A percentile compares a stretch with the other conserved stretches of the same genome.
These are phyloP conservation scores for Fusarium torreyae DNA, from an alignment of 2,329 filamentous ascomycete species.

Conservation along the genomic window DNA sequence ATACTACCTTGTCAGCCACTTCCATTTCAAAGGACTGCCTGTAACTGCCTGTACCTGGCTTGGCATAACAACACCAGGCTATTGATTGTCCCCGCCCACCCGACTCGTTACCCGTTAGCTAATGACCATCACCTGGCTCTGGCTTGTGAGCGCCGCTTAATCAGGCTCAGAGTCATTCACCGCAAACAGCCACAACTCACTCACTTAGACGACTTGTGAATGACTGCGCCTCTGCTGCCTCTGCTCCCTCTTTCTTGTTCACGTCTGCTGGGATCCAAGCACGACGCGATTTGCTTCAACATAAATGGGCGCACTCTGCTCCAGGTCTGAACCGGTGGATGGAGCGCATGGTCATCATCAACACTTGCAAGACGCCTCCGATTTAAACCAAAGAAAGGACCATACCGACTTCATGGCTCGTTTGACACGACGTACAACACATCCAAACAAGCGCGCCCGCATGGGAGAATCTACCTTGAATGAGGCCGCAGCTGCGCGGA, in stretches of 20 bases:
- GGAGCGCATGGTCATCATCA: conserved; percentile 21
- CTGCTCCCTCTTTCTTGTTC: conserved; percentile 9
- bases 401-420: conserved; percentile 29
- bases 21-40: no score
- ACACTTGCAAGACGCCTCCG: conserved; percentile 16
- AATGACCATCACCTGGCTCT: conserved; percentile 34
- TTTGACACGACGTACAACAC: conserved; percentile 26
- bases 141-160: conserved; percentile 38
- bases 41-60: background rate
- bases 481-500: conserved; percentile 45
- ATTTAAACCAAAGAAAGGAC: conserved; percentile 25
- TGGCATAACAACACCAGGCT: conserved; percentile 16
- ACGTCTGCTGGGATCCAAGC: background rate
- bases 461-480: conserved; percentile 5
- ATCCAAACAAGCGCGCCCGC: conserved; percentile 16
- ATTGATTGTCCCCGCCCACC: conserved; percentile 29
- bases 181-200: conserved; percentile 26
- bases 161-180: conserved; percentile 30
- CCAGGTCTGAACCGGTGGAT: conserved; percentile 39
- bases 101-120: conserved; percentile 1
- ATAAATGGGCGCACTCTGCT: conserved; percentile 52
- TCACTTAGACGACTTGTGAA: conserved; percentile 7
- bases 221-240: conserved; percentile 31
- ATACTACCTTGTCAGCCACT: background rate
- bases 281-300: background rate